Conservation (phyloP, 306 rosid genomes). For the Biancaea sappan region DNA sequence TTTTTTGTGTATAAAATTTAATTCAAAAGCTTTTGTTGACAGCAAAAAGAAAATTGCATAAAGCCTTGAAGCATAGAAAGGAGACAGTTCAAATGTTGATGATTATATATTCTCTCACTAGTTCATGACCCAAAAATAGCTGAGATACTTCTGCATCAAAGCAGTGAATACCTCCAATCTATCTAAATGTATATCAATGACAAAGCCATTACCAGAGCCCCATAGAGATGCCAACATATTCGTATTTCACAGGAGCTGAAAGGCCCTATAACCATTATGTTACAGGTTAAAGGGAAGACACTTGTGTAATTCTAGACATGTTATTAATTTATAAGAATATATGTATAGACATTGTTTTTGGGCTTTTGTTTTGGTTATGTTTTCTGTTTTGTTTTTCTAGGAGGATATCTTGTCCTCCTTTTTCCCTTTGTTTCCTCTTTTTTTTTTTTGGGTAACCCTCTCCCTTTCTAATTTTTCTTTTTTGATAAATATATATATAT, state of each 20-base stretch:
- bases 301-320: not conserved
- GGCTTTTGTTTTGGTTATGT: too few relatives aligned
- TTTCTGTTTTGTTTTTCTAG: too few relatives aligned
- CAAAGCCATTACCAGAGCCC: not conserved
- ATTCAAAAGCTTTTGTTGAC: not conserved
- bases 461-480: too few relatives aligned
- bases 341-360: too few relatives aligned
- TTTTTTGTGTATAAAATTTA: not conserved
- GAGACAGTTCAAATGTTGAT: not conserved
- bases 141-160: constrained; percentile 2
- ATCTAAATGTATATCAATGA: not conserved
- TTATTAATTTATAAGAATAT: not conserved
- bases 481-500: too few relatives aligned
- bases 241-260: constrained; percentile 11
- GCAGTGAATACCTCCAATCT: not conserved
- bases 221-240: not conserved
- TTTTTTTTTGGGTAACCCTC: too few relatives aligned
- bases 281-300: constrained; percentile 1
- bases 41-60: not conserved
- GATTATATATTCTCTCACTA: constrained; percentile 1
- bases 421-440: too few relatives aligned
- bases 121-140: not conserved
- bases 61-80: constrained; percentile 3
- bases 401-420: too few relatives aligned
- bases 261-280: constrained; percentile 4